Evolutionary conservation across 306 rosid genomes (phyloP).

Genomic region (Vachellia pachyceras): DNA sequence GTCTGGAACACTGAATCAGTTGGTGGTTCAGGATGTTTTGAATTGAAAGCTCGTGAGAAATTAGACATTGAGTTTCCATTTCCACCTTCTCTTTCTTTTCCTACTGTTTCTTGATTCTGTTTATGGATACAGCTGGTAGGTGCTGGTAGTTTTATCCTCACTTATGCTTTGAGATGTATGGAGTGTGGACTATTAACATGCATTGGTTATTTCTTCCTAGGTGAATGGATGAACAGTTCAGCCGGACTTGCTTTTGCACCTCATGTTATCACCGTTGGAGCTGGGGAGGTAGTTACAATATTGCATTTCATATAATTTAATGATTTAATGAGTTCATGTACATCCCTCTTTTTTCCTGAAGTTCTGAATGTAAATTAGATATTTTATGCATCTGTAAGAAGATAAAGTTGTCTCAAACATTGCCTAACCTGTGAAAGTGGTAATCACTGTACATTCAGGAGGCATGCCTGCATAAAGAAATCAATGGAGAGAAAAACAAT

Average conservation of each 20-base stretch:
- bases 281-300: conserved; percentile 77
- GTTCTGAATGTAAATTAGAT: not conserved
- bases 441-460: conserved; percentile 19
- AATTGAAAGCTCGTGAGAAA: not conserved
- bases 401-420: conserved; percentile 14
- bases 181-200: conserved; percentile 29
- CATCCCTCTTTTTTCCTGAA: no score
- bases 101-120: not conserved
- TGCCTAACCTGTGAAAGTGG: conserved; percentile 14
- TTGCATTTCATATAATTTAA: conserved; percentile 14
- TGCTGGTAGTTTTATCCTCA: not conserved
- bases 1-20: conserved; percentile 7
- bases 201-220: conserved; percentile 43
- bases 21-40: conserved; percentile 11
- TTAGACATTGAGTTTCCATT: not conserved
- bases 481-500: not conserved
- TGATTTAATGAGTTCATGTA: not conserved
- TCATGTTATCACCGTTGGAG: conserved; percentile 78
- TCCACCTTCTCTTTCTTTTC: conserved; percentile 1
- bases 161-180: conserved; percentile 1
- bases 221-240: conserved; percentile 98
- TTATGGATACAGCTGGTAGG: conserved; percentile 29
- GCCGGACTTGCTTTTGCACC: conserved; percentile 98
- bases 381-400: not conserved
- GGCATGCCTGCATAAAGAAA: not conserved